Conservation (phyloP, 306 rosid species). For the Comarum palustre region DNA sequence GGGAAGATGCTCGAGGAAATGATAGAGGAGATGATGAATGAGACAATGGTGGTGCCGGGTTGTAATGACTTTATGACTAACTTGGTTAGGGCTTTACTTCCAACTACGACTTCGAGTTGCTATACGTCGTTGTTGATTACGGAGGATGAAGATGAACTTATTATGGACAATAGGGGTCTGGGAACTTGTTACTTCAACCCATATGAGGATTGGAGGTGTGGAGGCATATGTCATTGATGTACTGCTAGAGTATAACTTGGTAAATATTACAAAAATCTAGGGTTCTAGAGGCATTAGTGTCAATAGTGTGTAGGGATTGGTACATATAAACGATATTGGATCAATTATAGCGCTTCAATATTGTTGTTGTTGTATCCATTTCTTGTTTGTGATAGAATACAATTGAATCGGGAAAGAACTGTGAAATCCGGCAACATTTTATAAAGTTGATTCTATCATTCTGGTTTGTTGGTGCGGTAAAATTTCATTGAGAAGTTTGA, state of each 20-base stretch:
- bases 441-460: too few species aligned
- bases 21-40: not conserved
- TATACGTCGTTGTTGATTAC: not conserved
- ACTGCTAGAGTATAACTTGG: not conserved
- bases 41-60: not conserved
- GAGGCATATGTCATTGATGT: not conserved
- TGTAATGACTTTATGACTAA: not conserved
- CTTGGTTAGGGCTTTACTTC: not conserved
- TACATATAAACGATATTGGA: too few species aligned
- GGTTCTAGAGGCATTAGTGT: not conserved
- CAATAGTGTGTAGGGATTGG: too few species aligned
- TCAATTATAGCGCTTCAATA: too few species aligned
- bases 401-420: too few species aligned
- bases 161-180: not conserved
- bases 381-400: too few species aligned
- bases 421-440: too few species aligned
- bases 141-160: not conserved
- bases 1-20: not conserved
- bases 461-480: too few species aligned
- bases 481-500: too few species aligned
- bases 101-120: not conserved
- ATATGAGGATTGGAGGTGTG: not conserved
- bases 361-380: not conserved
- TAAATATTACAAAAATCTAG: not conserved
- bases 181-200: not conserved